These are phyloP conservation scores for Przewalskia tangutica DNA, from an alignment of 257 asterid species.

Conservation along the genomic window DNA sequence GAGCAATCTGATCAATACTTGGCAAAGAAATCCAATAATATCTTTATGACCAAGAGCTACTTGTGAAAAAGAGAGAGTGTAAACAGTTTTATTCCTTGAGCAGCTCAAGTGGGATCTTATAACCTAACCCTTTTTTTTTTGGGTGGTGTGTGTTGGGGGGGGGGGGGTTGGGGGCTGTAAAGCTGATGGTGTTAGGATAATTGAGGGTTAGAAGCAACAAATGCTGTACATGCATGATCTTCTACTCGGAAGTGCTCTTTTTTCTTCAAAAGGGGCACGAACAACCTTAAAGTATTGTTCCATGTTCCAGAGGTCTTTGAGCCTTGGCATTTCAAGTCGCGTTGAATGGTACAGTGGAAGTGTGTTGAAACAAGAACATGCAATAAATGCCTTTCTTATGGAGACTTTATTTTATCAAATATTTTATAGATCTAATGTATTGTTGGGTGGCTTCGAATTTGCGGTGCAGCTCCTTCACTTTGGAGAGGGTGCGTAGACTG, in stretches of 20 bases:
- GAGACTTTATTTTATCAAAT: neutral
- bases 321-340: neutral
- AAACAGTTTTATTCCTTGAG: neutral
- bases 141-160: too few species aligned
- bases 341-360: neutral
- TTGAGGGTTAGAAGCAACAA: neutral
- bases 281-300: neutral
- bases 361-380: neutral
- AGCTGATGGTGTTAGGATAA: neutral
- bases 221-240: neutral
- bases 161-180: neutral
- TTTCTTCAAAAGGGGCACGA: constrained; percentile 19
- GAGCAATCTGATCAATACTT: neutral
- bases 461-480: constrained; percentile 48
- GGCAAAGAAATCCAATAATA: neutral
- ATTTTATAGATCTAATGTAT: neutral
- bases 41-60: neutral
- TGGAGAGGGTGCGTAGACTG: constrained; percentile 68
- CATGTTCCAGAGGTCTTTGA: neutral
- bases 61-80: neutral
- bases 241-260: neutral
- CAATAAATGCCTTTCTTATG: neutral
- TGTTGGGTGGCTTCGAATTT: constrained; percentile 1
- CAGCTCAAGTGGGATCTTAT: neutral
- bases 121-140: neutral